Percentiles rank a stretch among this genome's conserved stretches.
These are phyloP conservation scores for Calonectria honghensis DNA, from an alignment of 2,329 filamentous ascomycete species.

Conservation along the genomic window DNA sequence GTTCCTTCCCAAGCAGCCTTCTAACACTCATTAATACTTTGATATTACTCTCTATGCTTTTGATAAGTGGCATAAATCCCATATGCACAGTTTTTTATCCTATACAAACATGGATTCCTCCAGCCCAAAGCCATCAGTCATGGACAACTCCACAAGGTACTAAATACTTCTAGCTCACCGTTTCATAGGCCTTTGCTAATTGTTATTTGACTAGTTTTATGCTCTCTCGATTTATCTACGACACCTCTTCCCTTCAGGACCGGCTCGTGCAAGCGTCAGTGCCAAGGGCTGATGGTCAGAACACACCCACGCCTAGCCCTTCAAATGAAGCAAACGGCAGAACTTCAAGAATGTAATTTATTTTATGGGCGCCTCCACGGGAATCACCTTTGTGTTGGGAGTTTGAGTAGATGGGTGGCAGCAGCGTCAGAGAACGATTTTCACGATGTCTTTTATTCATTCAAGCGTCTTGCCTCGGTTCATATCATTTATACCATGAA, in stretches of 20 bases:
- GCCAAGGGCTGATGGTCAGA: not conserved
- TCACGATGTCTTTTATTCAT: not conserved
- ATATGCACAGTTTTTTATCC: not conserved
- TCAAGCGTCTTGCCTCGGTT: not conserved
- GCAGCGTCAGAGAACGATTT: not conserved
- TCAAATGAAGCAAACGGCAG: not conserved
- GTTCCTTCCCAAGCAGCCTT: not conserved
- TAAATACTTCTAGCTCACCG: too few species aligned
- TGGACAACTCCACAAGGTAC: not conserved
- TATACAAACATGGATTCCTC: not conserved
- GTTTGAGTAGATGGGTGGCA: not conserved
- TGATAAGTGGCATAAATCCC: not conserved
- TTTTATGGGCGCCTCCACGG: not conserved
- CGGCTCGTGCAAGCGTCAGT: conserved; percentile 18
- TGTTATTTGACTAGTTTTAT: not conserved
- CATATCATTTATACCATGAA: not conserved
- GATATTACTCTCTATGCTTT: not conserved
- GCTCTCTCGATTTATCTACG: conserved; percentile 41
- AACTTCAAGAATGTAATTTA: not conserved
- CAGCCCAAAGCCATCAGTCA: not conserved
- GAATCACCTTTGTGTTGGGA: not conserved
- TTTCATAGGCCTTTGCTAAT: not conserved
- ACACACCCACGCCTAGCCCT: not conserved
- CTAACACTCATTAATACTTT: not conserved
- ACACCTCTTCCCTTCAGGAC: conserved; percentile 40